Base-by-base conservation (phyloP, 805 yeast genomes). In the Suhomyces sp. region DNA sequence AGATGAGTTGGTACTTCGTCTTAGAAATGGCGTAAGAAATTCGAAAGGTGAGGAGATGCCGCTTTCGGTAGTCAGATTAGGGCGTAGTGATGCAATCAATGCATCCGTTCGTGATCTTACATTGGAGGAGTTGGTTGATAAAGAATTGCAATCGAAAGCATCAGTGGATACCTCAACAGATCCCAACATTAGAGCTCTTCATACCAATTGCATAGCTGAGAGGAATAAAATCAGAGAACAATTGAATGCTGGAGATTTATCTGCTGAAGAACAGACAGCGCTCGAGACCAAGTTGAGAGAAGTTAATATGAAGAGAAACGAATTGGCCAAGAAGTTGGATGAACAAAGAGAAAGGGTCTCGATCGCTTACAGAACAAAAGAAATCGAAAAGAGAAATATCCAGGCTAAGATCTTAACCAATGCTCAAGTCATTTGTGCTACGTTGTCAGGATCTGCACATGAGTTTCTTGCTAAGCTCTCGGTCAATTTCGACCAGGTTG, bases 361-460 rank as follows among this genome's bases (percentile, higher is more conserved):
- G 1, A 81, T 87, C 24, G 86, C 83, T 12, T 77, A 77, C 53
- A 81, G 97, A 60, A 85, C 84, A 47, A 77, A 87, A 53, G 98
- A 94, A 58, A 80, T 87, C 45, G 89, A 87, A 57, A 82, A 86
- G 64, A 76, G 96, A 53, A 84, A 84, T 54, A 72, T 84, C 6
- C 97, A 92, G 63, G 85, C 85, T 12, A 82, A 83, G 52, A 79
- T 92, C 25, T 71, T 93, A 51, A 78, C 78, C 27, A 81, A 81
- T 10, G 91, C 97, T 13, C 89, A 92, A 55, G 84, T 94, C 44
- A 87, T 93, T 15, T 94, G 98, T 63, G 79, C 97, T 0, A 93
- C 99, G 0, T 73, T 93, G 31, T 92, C 97, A 0, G 98, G 97
- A 25, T 83, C 97, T 3, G 97, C 98, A 0, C 97, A 91, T 71